Evolutionary conservation across 2,329 filamentous ascomycete genomes (phyloP).

Genomic region (Diaporthe helianthi): DNA sequence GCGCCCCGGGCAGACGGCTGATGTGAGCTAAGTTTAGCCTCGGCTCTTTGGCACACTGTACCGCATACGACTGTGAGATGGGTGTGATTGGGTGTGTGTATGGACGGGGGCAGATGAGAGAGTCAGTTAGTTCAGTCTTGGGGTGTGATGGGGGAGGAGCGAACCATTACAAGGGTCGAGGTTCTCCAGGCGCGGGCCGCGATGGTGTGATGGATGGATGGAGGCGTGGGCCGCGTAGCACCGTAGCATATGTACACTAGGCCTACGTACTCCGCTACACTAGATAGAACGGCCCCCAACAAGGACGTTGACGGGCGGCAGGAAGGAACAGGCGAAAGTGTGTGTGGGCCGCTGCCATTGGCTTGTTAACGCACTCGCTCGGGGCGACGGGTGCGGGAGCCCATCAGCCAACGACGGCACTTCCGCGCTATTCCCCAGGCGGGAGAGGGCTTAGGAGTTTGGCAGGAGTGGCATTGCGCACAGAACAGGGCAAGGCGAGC

Average conservation of each 20-base stretch:
- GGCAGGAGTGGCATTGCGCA: slow-evolving; percentile 7
- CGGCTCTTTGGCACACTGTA: neutral
- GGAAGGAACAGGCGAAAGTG: neutral
- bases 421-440: slow-evolving; percentile 1
- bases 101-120: neutral
- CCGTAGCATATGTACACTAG: too few species aligned
- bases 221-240: neutral
- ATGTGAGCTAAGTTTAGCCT: slow-evolving; percentile 17
- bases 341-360: neutral
- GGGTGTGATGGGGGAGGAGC: neutral
- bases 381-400: neutral
- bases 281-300: neutral
- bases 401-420: slow-evolving; percentile 9
- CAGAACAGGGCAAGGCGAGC: slow-evolving; percentile 9
- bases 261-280: too few species aligned
- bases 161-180: neutral
- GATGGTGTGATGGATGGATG: neutral
- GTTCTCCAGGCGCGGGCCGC: slow-evolving; percentile 15
- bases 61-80: neutral
- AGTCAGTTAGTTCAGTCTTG: neutral
- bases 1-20: slow-evolving; percentile 13
- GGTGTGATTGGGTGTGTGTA: neutral
- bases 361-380: slow-evolving; percentile 2
- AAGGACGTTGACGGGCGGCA: neutral
- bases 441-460: neutral